Base-by-base conservation (phyloP, 257 asterid species). In the Verbena officinalis region DNA sequence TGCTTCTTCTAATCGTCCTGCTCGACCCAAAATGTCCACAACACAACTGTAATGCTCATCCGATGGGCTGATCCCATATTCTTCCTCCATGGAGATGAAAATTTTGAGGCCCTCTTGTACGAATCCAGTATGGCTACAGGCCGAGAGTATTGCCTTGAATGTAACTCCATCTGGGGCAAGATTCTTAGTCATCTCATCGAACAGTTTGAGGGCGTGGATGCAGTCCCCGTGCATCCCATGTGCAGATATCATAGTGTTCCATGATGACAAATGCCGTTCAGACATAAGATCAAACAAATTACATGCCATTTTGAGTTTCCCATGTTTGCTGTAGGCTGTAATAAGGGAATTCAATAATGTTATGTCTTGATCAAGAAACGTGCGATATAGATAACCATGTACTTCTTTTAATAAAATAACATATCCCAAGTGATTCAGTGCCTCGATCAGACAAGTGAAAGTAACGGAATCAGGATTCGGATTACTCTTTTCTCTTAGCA, bases 231-330 rank as follows among this genome's bases (percentile, higher is more conserved):
- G 87, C 78, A 73, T 73, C 24, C 90, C 90, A 24, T 75, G 77
- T 27, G 90, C 87, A 73, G 90, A 74, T 43, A 86, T 76, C 80
- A 83, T 83, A 8, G 94, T 68, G 77, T 86, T 86, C 85, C 84
- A 86, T 1, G 89, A 56, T 3, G 84, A 74, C 63, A 81, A 52
- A 48, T 70, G 36, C 51, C 64, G 71, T 42, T 60, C 63, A 40
- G 46, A 22, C 77, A 83, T 79, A 12, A 40, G 64, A 20, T 81
- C 79, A 53, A 86, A 86, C 71, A 86, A 22, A 56, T 31, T 50
- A 58, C 62, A 33, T 4, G 90, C 87, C 17, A 14, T 13, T 40
- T 14, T 58, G 56, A 80, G 16, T 34, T 73, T 75, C 6, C 94
- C 88, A 21, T 71, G 77, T 70, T 71, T 83, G 81, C 94, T 73